phyloP scores from a whole-genome alignment of 2,329 filamentous ascomycete genomes.

The Arthrocladium fulminans region DNA sequence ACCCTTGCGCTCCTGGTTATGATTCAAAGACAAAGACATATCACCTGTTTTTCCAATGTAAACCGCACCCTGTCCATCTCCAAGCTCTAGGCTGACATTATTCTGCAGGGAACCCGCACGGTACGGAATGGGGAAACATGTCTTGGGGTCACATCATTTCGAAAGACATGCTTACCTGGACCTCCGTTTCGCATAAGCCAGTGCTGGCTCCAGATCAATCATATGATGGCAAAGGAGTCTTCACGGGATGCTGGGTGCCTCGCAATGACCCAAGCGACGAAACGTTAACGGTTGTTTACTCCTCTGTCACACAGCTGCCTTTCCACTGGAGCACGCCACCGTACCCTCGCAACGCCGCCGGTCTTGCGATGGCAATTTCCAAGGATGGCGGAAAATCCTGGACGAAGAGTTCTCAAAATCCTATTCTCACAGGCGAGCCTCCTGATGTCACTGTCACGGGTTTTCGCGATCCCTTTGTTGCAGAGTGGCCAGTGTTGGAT shows the following conservation, averaged over 20 bases:
- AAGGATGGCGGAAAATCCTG: slow-evolving; percentile 32
- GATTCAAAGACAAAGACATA: slow-evolving; percentile 32
- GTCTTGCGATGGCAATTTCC: slow-evolving; percentile 32
- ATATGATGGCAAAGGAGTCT: slow-evolving; percentile 33
- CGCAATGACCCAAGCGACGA: slow-evolving; percentile 22
- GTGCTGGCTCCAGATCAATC: slow-evolving; percentile 27
- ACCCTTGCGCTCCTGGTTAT: slow-evolving; percentile 35
- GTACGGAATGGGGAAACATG: slow-evolving; percentile 36
- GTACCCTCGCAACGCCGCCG: slow-evolving; percentile 30
- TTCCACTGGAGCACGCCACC: slow-evolving; percentile 31
- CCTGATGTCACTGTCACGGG: slow-evolving; percentile 30
- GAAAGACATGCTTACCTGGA: slow-evolving; percentile 32
- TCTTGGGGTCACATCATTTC: slow-evolving; percentile 35
- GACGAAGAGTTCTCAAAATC: slow-evolving; percentile 29
- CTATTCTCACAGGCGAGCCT: slow-evolving; percentile 30
- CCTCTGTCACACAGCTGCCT: slow-evolving; percentile 32
- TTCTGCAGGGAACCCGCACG: slow-evolving; percentile 28
- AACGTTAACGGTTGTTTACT: slow-evolving; percentile 32
- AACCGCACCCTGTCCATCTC: too few species aligned
- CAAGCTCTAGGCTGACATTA: slow-evolving; percentile 31
- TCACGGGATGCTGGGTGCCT: slow-evolving; percentile 33
- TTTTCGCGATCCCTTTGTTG: slow-evolving; percentile 35
- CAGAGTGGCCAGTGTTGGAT: slow-evolving; percentile 24
- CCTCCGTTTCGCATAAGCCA: slow-evolving; percentile 22
- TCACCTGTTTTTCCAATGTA: slow-evolving; percentile 35